Base-by-base conservation (phyloP, 495 filamentous ascomycete genomes). In the Amniculicola lignicola region DNA sequence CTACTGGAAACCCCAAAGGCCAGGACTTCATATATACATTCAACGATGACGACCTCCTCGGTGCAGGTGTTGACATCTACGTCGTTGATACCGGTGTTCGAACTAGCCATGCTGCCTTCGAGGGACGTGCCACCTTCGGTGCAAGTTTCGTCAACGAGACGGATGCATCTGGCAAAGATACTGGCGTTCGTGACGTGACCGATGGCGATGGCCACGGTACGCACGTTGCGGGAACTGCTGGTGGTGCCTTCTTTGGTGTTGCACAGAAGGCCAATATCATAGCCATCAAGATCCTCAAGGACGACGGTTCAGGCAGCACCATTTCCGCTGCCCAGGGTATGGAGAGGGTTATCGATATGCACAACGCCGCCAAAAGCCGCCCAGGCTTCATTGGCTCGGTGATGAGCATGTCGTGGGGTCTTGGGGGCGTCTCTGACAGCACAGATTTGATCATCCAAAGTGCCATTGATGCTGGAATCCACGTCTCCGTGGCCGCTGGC, bases 11-110 rank as follows among this genome's bases (percentile, higher is more conserved):
- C 46, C 50, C 64, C 2, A 22, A 46, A 1, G 40, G 53, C 7
- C 48, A 73, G 19, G 55, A 69, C 50, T 74, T 74, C 64, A 69
- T 65, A 5, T 79, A 80, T 52, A 38, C 63, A 4, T 79, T 73
- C 50, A 61, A 70, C 11, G 64, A 61, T 35, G 27, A 21, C 35
- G 28, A 11, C 4, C 50, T 39, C 2, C 68, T 76, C 10, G 77
- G 76, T 4, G 38, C 54, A 0, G 75, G 73, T 11, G 77, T 77
- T 6, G 77, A 79, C 52, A 74, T 79, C 51, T 79, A 79, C 57
- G 49, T 79, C 21, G 53, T 79, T 19, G 77, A 79, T 50, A 77
- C 73, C 1, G 77, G 77, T 23, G 68, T 80, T 54, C 72, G 74
- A 47, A 66, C 64, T 14, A 45, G 65, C 0, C 75, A 79, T 47